A percentile compares a stretch with the other conserved stretches of the same genome.
These are phyloP conservation scores for Xylaria polymorpha DNA, from an alignment of 2,329 filamentous ascomycete species.

Conservation along the genomic window DNA sequence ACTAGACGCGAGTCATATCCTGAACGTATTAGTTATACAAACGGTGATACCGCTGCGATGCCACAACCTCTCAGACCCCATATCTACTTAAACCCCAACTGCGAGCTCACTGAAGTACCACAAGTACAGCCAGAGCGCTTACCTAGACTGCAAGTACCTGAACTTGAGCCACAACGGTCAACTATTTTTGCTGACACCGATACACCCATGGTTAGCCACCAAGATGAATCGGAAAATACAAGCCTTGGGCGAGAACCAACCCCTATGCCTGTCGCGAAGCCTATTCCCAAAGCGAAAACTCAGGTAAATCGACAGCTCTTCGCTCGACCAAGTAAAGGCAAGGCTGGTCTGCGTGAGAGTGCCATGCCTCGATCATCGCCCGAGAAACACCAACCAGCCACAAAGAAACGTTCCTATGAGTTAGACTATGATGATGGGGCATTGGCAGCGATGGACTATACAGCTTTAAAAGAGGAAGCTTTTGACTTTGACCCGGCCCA, in stretches of 20 bases:
- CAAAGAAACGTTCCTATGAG: slow-evolving; percentile 48
- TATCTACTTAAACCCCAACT: slow-evolving; percentile 41
- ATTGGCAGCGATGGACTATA: slow-evolving; percentile 65
- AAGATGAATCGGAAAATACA: slow-evolving; percentile 45
- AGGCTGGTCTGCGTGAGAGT: slow-evolving; percentile 43
- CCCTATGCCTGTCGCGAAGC: slow-evolving; percentile 44
- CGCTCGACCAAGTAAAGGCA: slow-evolving; percentile 38
- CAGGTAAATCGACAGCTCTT: slow-evolving; percentile 49
- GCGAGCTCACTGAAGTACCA: slow-evolving; percentile 39
- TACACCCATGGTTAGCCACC: slow-evolving; percentile 46
- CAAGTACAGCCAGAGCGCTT: slow-evolving; percentile 36
- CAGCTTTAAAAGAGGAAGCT: slow-evolving; percentile 61
- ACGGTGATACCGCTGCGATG: slow-evolving; percentile 34
- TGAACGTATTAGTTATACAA: slow-evolving; percentile 40
- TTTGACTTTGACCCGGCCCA: slow-evolving; percentile 69
- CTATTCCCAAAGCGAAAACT: slow-evolving; percentile 41
- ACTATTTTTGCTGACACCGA: slow-evolving; percentile 50
- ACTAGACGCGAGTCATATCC: slow-evolving; percentile 45
- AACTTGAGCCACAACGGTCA: slow-evolving; percentile 43
- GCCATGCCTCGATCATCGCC: slow-evolving; percentile 45
- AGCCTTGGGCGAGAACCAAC: slow-evolving; percentile 45
- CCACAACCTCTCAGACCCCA: slow-evolving; percentile 40
- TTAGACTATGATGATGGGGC: slow-evolving; percentile 69
- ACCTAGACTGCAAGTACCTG: slow-evolving; percentile 40
- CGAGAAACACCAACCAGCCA: slow-evolving; percentile 41